Percentiles rank a stretch among this genome's conserved stretches.
These are phyloP conservation scores for Paramecium pentaurelia DNA, from an alignment of 73 alveolate species.

Conservation along the genomic window DNA sequence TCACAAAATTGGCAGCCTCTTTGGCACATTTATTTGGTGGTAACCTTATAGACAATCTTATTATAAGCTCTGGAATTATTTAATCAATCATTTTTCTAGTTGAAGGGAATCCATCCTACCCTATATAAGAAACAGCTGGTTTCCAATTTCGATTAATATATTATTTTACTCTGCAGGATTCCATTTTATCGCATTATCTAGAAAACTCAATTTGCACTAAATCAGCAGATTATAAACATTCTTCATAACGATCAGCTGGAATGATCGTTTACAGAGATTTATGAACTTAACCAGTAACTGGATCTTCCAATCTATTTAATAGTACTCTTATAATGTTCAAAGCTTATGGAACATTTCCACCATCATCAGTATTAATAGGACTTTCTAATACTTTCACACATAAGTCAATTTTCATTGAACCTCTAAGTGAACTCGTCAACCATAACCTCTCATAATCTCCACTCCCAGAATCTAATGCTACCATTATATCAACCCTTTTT, in stretches of 20 bases:
- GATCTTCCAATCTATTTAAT: slow-evolving; percentile 76
- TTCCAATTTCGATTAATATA: slow-evolving; percentile 70
- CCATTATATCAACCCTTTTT: slow-evolving; percentile 73
- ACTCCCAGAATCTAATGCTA: slow-evolving; percentile 85
- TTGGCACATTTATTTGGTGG: slow-evolving; percentile 90
- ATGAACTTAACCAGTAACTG: slow-evolving; percentile 69
- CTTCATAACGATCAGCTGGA: slow-evolving; percentile 66
- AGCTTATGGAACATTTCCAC: slow-evolving; percentile 81
- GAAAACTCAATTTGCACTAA: slow-evolving; percentile 53
- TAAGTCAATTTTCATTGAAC: slow-evolving; percentile 71
- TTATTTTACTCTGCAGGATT: slow-evolving; percentile 37
- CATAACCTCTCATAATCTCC: slow-evolving; percentile 75
- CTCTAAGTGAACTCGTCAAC: slow-evolving; percentile 89
- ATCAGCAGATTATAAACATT: slow-evolving; percentile 24
- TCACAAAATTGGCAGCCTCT: slow-evolving; percentile 69
- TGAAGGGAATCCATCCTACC: slow-evolving; percentile 87
- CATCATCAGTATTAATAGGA: slow-evolving; percentile 72
- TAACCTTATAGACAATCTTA: slow-evolving; percentile 76
- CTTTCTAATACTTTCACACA: slow-evolving; percentile 67
- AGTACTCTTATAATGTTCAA: slow-evolving; percentile 67
- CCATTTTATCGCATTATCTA: slow-evolving; percentile 54
- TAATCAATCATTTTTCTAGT: slow-evolving; percentile 83
- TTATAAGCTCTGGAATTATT: slow-evolving; percentile 63
- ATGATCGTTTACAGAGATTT: slow-evolving; percentile 57
- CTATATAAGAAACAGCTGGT: slow-evolving; percentile 80